Evolutionary conservation across 2,329 filamentous ascomycete genomes (phyloP).

Genomic region (Microascus cirrosus): DNA sequence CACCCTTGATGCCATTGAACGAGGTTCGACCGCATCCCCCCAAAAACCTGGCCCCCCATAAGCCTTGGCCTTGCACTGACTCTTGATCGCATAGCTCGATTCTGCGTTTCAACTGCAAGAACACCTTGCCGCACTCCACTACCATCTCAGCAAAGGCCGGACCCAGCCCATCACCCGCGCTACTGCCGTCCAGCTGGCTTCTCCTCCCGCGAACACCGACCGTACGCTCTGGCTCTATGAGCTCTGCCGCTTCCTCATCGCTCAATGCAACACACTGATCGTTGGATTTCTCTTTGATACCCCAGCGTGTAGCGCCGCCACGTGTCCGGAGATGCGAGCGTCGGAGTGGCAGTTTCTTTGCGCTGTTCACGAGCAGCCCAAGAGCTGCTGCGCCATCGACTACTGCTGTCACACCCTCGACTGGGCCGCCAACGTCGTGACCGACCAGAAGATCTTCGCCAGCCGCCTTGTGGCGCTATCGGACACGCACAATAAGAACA

Average conservation of each 20-base stretch:
- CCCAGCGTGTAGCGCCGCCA: constrained; percentile 77
- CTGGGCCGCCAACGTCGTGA: constrained; percentile 91
- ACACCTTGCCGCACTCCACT: constrained; percentile 86
- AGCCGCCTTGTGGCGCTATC: constrained; percentile 57
- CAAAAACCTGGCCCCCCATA: neutral
- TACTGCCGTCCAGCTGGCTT: constrained; percentile 65
- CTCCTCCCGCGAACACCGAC: constrained; percentile 72
- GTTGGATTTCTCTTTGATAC: constrained; percentile 86
- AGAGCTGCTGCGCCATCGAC: constrained; percentile 95
- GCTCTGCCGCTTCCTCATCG: constrained; percentile 88
- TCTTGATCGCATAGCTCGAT: constrained; percentile 55
- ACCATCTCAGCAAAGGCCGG: constrained; percentile 60
- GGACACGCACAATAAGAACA: constrained; percentile 46
- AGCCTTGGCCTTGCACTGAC: neutral
- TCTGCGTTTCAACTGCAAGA: constrained; percentile 96
- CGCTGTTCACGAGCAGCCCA: constrained; percentile 92
- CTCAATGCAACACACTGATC: constrained; percentile 87
- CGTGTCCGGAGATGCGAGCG: constrained; percentile 96
- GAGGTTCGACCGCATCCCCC: constrained; percentile 46
- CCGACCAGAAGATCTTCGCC: constrained; percentile 89
- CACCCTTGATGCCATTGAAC: constrained; percentile 72
- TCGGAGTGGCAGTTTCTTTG: constrained; percentile 99
- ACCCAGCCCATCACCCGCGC: constrained; percentile 64
- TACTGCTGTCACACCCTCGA: constrained; percentile 98
- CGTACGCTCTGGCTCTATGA: constrained; percentile 94